Conservation (phyloP, 768 basidiomycete species). For the Albatrellus ellisii region DNA sequence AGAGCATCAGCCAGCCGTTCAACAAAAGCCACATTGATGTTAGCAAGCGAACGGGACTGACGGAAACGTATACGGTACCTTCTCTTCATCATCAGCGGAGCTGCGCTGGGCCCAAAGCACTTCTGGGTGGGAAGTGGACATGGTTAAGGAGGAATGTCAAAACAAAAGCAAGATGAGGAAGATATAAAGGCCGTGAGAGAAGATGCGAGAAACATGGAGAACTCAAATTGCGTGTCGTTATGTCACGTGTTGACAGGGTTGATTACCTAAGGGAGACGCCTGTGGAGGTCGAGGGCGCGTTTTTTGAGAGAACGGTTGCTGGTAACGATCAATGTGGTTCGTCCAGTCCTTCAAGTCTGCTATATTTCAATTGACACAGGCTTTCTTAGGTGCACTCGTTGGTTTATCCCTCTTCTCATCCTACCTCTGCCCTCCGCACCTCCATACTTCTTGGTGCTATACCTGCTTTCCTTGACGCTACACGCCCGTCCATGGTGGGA, state of each 20-base stretch:
- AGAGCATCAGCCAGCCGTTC: constrained; percentile 1
- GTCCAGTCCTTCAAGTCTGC: no score
- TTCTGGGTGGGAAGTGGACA: constrained; percentile 62
- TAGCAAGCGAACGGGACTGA: constrained; percentile 5
- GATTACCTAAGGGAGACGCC: no score
- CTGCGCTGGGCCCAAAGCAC: constrained; percentile 93
- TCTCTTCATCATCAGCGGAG: constrained; percentile 45
- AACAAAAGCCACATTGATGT: constrained; percentile 3
- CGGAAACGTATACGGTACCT: no score
- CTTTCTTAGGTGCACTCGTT: constrained; percentile 81
- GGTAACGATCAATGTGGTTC: no score
- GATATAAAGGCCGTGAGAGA: not conserved
- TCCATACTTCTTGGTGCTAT: constrained; percentile 68
- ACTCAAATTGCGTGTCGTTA: no score
- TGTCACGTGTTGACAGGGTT: no score
- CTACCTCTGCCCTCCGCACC: constrained; percentile 71
- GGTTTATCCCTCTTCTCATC: constrained; percentile 70
- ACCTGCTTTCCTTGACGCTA: constrained; percentile 62
- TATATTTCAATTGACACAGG: no score
- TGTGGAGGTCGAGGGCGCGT: no score
- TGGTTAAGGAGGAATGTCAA: constrained; percentile 1
- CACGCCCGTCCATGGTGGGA: constrained; percentile 78
- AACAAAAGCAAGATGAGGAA: constrained; percentile 2
- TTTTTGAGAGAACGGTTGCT: no score
- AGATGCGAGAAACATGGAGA: not conserved